Evolutionary conservation across 345 rosid species (phyloP).

Genomic region (Eucalyptus erythrocorys): DNA sequence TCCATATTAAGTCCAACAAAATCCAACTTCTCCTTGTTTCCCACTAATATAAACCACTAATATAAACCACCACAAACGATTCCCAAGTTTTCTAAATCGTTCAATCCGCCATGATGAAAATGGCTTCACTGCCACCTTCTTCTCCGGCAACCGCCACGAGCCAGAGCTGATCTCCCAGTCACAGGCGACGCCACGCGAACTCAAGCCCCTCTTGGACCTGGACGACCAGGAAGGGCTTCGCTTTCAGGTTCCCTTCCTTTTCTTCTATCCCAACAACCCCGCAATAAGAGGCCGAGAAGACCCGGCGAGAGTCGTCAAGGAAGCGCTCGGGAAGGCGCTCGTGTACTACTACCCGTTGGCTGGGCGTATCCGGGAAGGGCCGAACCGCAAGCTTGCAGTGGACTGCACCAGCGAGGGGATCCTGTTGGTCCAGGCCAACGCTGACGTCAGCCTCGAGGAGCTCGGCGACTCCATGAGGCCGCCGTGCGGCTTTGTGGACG

Average conservation of each 20-base stretch:
- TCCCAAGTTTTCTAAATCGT: background rate
- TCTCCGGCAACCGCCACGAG: background rate
- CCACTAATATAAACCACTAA: background rate
- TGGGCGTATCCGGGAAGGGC: background rate
- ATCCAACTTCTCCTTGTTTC: background rate
- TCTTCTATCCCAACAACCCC: background rate
- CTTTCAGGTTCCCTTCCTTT: background rate
- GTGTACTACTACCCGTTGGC: background rate
- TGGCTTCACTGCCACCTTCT: background rate
- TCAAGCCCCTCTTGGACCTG: background rate
- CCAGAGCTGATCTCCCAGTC: background rate
- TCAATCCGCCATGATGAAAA: background rate
- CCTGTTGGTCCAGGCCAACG: background rate
- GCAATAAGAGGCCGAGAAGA: background rate
- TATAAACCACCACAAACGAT: background rate
- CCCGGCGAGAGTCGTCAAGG: background rate
- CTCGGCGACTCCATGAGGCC: background rate
- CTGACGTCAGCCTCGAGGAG: background rate
- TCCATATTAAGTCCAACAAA: background rate
- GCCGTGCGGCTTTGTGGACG: background rate
- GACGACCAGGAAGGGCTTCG: background rate
- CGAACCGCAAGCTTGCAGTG: background rate
- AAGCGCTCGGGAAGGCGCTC: background rate
- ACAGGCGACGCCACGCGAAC: background rate
- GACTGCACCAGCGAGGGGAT: background rate